Percentiles rank a stretch among this genome's conserved stretches.
Evolutionary conservation across 2,329 filamentous ascomycete species (phyloP).

Genomic region (Microsporum canis): DNA sequence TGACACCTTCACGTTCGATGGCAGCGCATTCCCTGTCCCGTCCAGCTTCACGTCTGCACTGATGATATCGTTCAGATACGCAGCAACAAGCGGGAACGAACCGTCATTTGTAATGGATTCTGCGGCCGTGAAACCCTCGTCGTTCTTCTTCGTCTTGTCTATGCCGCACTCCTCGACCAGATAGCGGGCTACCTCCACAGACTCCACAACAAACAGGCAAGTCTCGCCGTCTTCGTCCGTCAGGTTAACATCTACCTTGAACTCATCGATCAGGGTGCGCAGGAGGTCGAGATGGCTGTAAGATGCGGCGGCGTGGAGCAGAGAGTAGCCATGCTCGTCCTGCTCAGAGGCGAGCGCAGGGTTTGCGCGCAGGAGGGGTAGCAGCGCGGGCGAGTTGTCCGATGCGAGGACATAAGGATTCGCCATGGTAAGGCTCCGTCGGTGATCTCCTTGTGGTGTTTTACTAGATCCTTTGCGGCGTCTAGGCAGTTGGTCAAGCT

Average conservation of each 20-base stretch:
- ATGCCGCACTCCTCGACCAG: conserved; percentile 74
- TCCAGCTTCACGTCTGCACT: conserved; percentile 21
- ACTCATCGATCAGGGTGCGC: conserved; percentile 61
- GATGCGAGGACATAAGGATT: conserved; percentile 60
- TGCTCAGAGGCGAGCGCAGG: conserved; percentile 67
- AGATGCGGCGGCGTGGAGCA: conserved; percentile 84
- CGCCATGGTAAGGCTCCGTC: conserved; percentile 20
- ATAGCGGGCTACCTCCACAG: conserved; percentile 60
- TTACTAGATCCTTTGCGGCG: conserved; percentile 4
- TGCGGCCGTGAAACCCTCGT: conserved; percentile 65
- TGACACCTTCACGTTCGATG: conserved; percentile 65
- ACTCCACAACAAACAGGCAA: conserved; percentile 86
- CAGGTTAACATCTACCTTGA: conserved; percentile 67
- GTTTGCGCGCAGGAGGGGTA: conserved; percentile 61
- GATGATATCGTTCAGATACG: conserved; percentile 49
- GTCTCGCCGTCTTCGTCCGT: conserved; percentile 88
- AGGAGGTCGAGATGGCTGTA: conserved; percentile 80
- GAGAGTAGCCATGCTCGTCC: conserved; percentile 87
- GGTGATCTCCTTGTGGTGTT: conserved; percentile 2
- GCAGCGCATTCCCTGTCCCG: conserved; percentile 41
- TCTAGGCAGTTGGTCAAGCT: too few relatives aligned
- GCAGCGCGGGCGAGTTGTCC: conserved; percentile 63
- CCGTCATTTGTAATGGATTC: conserved; percentile 71
- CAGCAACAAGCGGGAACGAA: conserved; percentile 63
- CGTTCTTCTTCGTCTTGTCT: conserved; percentile 53